phyloP scores from a whole-genome alignment of 2,329 filamentous ascomycete genomes.

The Nigrospora oryzae region DNA sequence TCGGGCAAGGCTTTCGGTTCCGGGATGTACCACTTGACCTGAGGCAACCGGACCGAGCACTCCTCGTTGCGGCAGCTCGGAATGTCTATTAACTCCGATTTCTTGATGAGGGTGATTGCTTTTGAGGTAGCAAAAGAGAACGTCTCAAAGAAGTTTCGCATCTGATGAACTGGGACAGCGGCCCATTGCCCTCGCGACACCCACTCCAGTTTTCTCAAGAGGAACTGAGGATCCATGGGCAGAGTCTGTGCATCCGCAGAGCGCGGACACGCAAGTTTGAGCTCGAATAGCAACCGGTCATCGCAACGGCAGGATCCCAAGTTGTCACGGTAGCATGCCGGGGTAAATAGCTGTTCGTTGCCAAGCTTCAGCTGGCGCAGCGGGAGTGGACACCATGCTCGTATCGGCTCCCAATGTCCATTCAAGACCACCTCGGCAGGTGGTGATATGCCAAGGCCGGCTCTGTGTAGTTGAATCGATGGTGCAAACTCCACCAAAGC shows the following conservation, averaged over 20 bases:
- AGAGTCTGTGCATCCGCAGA: neutral
- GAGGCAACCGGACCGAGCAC: neutral
- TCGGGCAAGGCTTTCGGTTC: neutral
- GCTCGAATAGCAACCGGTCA: too few relatives aligned
- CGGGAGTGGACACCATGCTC: too few relatives aligned
- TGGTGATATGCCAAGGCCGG: too few relatives aligned
- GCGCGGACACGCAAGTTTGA: too few relatives aligned
- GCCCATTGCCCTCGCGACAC: neutral
- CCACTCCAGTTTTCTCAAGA: neutral
- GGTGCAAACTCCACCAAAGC: conserved; percentile 10
- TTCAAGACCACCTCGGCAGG: too few relatives aligned
- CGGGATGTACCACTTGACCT: neutral
- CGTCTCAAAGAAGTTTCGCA: neutral
- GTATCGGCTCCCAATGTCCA: too few relatives aligned
- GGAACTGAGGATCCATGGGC: neutral
- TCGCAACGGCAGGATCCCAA: too few relatives aligned
- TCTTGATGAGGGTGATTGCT: neutral
- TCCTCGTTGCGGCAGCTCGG: neutral
- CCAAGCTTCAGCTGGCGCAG: too few relatives aligned
- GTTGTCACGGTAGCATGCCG: too few relatives aligned
- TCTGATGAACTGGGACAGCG: neutral
- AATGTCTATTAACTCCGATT: neutral
- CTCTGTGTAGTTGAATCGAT: conserved; percentile 7
- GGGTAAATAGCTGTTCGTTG: too few relatives aligned
- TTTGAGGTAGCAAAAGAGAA: neutral